Evolutionary conservation across 1,284 basidiomycete genomes (phyloP).

Genomic region (Trichosporon ovoides): DNA sequence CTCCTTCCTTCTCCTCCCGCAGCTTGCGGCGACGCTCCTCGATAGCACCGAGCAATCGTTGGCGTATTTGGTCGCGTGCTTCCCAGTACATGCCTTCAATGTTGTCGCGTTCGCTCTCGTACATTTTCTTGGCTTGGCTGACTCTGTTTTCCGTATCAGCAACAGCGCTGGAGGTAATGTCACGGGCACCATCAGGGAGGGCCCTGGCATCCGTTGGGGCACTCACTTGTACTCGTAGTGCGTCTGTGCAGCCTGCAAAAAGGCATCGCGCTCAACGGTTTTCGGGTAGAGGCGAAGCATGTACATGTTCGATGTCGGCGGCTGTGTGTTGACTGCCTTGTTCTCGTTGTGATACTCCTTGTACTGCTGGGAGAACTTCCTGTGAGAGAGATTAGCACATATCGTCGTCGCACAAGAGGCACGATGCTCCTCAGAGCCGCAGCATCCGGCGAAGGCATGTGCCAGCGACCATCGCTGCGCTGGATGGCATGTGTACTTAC

Average conservation of each 20-base stretch:
- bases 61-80: slow-evolving; percentile 47
- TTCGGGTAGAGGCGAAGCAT: slow-evolving; percentile 51
- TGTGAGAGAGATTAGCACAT: slow-evolving; percentile 13
- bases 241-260: slow-evolving; percentile 48
- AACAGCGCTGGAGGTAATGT: not conserved
- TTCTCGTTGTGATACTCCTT: slow-evolving; percentile 47
- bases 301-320: slow-evolving; percentile 50
- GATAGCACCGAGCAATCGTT: slow-evolving; percentile 50
- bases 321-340: slow-evolving; percentile 44
- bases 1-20: slow-evolving; percentile 54
- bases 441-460: too few relatives aligned
- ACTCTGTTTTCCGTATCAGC: slow-evolving; percentile 23
- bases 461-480: too few relatives aligned
- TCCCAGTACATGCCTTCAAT: slow-evolving; percentile 52
- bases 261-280: slow-evolving; percentile 51
- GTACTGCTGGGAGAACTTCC: slow-evolving; percentile 47
- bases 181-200: not conserved
- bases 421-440: not conserved
- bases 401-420: not conserved
- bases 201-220: not conserved
- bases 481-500: slow-evolving; percentile 36
- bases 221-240: slow-evolving; percentile 51
- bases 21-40: slow-evolving; percentile 52
- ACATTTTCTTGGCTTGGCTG: slow-evolving; percentile 43
- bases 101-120: slow-evolving; percentile 51